Conservation (phyloP, 2,329 filamentous ascomycete species). For the Alternaria ventricosa region DNA sequence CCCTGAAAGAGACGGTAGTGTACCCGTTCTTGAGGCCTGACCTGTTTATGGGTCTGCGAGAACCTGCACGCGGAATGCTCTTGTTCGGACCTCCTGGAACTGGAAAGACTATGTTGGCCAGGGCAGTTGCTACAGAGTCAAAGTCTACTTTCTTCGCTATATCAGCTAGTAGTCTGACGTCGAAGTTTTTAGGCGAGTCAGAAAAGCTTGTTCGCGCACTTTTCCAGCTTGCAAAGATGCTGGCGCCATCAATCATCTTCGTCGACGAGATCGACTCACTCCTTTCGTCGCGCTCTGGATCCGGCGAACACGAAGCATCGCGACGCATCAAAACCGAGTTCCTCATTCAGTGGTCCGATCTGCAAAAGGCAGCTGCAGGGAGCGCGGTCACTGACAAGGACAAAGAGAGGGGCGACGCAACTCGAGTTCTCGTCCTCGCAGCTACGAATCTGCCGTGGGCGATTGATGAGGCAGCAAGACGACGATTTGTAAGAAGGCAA, state of each 20-base stretch:
- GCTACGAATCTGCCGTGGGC: conserved; percentile 98
- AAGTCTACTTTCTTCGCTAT: conserved; percentile 97
- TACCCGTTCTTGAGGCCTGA: conserved; percentile 96
- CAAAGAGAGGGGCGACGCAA: conserved; percentile 78
- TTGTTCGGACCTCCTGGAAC: conserved; percentile 97
- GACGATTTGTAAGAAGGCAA: conserved; percentile 89
- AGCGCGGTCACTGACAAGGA: conserved; percentile 72
- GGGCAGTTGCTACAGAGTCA: conserved; percentile 93
- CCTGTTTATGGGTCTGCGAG: conserved; percentile 91
- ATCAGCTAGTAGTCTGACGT: conserved; percentile 90
- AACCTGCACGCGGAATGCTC: conserved; percentile 93
- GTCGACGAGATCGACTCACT: conserved; percentile 98
- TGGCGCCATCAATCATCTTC: conserved; percentile 96
- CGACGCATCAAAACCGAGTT: conserved; percentile 97
- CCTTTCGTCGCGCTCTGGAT: conserved; percentile 78
- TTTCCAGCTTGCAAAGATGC: conserved; percentile 84
- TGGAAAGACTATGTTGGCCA: conserved; percentile 96
- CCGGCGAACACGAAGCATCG: conserved; percentile 88
- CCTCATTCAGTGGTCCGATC: conserved; percentile 93
- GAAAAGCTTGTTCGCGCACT: conserved; percentile 95
- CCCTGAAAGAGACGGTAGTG: conserved; percentile 92
- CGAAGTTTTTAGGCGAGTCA: conserved; percentile 94
- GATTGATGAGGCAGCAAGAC: conserved; percentile 91
- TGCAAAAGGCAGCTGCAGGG: conserved; percentile 90
- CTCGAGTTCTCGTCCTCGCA: conserved; percentile 87